Conservation (phyloP, 2,329 filamentous ascomycete species). For the Epichloe coenophiala region DNA sequence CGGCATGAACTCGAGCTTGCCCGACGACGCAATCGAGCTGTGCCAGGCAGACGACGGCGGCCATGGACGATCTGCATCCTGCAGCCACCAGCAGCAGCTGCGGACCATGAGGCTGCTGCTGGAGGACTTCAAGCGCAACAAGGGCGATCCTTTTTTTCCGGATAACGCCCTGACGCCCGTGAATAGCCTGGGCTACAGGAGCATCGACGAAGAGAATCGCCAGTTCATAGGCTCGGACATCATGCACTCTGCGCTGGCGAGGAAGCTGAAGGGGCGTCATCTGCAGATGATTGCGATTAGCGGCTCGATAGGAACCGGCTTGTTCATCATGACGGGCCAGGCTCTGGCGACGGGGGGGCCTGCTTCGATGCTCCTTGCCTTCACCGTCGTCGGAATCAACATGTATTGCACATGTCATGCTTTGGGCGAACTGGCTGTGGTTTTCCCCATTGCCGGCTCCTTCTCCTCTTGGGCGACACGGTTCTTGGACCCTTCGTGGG, state of each 20-base stretch:
- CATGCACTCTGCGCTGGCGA: constrained; percentile 58
- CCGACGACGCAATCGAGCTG: not conserved
- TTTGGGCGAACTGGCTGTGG: constrained; percentile 78
- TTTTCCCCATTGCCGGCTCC: constrained; percentile 82
- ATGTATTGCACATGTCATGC: constrained; percentile 86
- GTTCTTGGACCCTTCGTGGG: constrained; percentile 88
- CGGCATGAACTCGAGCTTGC: not conserved
- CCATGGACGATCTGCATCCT: not conserved
- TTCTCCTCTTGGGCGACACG: constrained; percentile 87
- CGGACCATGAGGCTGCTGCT: constrained; percentile 30
- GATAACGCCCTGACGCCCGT: constrained; percentile 25
- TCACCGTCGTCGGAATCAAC: constrained; percentile 68
- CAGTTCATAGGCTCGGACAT: constrained; percentile 55
- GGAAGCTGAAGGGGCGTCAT: constrained; percentile 70
- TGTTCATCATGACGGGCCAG: constrained; percentile 72
- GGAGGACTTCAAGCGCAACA: constrained; percentile 51
- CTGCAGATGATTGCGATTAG: constrained; percentile 97
- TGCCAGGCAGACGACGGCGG: not conserved
- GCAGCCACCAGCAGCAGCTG: not conserved
- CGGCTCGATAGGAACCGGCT: constrained; percentile 66
- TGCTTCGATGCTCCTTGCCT: constrained; percentile 63
- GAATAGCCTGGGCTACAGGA: constrained; percentile 16
- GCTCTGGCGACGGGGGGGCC: constrained; percentile 70
- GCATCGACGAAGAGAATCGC: constrained; percentile 39
- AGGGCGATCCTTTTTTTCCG: constrained; percentile 33